Base-by-base conservation (phyloP, 345 rosid genomes). In the Rhodamnia argentea region DNA sequence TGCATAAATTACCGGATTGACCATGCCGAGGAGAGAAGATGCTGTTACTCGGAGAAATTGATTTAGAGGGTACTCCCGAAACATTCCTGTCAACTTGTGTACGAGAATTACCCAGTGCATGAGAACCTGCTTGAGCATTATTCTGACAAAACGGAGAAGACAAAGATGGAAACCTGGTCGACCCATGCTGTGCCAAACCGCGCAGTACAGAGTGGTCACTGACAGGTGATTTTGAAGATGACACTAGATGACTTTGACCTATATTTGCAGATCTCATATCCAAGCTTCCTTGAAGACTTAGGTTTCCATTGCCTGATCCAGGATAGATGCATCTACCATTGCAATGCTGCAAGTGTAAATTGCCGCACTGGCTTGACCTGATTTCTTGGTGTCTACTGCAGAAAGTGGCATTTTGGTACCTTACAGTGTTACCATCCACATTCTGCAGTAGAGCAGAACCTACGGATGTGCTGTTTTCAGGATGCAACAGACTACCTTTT, bases 71-170 rank as follows among this genome's bases (percentile, higher is more conserved):
- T 32, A 42, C 84, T 40, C 52, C 42, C 3, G 58, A 87, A 50
- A 83, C 76, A 84, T 83, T 57, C 52, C 44, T 64, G 54, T 62
- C 59, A 59, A 62, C 78, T 88, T 83, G 87, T 44, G 47, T 76
- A 11, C 52, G 50, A 32, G 26, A 60, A 27, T 83, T 83, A 54
- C 83, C 89, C 60, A 52, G 27, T 54, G 60, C 91, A 56, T 32
- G 82, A 87, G 81, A 90, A 85, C 87, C 85, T 52, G 47, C 37
- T 84, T 83, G 88, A 83, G 82, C 58, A 75, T 85, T 56, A 29
- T 50, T 76, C 56, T 59, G 64, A 55, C 26, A 52, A 81, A 76
- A 56, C n/a, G 26, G 55, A 84, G 91, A 62, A 54, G 83, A 87
- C 83, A 53, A 56, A 29, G 88, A 70, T 32, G 86, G 87, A 14